A percentile compares a stretch with the other conserved stretches of the same genome.
Evolutionary conservation across 2,329 filamentous ascomycete genomes (phyloP).

Genomic region (Beauveria scarabaeidicola): DNA sequence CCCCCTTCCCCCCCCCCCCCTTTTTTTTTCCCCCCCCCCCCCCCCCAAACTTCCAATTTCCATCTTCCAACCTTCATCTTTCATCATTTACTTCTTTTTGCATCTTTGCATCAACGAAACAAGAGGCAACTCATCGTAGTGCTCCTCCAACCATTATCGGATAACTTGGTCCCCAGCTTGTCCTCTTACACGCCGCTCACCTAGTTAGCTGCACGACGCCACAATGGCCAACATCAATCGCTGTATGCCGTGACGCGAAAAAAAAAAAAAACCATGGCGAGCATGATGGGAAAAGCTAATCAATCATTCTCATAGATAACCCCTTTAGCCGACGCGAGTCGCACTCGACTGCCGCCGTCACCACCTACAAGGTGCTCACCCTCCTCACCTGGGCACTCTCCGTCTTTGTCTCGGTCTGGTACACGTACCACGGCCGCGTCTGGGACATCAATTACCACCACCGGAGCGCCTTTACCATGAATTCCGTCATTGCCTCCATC

Average conservation of each 20-base stretch:
- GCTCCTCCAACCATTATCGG: neutral
- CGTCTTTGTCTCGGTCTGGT: slow-evolving; percentile 65
- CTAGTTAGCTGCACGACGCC: neutral
- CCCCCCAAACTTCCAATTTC: neutral
- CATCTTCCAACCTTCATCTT: neutral
- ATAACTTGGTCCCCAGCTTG: neutral
- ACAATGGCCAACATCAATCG: slow-evolving; percentile 23
- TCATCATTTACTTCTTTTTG: neutral
- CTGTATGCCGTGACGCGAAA: slow-evolving; percentile 16
- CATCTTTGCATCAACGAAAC: neutral
- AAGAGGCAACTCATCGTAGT: neutral
- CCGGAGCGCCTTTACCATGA: slow-evolving; percentile 67
- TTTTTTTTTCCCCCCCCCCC: neutral
- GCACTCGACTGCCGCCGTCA: slow-evolving; percentile 52
- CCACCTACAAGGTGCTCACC: slow-evolving; percentile 68
- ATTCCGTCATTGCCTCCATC: slow-evolving; percentile 53
- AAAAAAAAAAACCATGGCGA: neutral
- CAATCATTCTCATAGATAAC: slow-evolving; percentile 48
- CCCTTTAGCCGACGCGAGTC: slow-evolving; percentile 66
- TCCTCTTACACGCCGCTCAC: neutral
- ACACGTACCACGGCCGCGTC: slow-evolving; percentile 60
- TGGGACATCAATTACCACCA: slow-evolving; percentile 64
- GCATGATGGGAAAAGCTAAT: neutral
- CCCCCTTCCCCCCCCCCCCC: neutral
- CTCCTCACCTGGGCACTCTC: slow-evolving; percentile 67